These are phyloP conservation scores for Plectosphaerella cucumerina DNA, from an alignment of 2,329 filamentous ascomycete genomes.

Conservation along the genomic window DNA sequence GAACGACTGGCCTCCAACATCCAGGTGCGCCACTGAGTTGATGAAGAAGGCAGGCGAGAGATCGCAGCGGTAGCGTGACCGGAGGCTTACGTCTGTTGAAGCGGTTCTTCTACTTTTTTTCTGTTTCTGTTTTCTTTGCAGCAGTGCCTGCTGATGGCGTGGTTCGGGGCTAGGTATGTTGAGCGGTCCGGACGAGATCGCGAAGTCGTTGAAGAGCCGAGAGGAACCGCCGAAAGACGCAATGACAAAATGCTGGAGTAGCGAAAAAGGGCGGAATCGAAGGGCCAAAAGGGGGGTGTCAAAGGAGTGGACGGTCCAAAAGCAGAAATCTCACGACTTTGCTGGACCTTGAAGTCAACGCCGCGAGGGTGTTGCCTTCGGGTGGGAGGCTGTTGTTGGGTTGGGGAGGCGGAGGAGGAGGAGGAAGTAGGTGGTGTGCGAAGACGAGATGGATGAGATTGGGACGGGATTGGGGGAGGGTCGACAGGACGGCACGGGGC, in stretches of 20 bases:
- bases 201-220: slow-evolving; percentile 3
- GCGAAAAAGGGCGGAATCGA: slow-evolving; percentile 8
- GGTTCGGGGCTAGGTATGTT: not conserved
- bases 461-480: not conserved
- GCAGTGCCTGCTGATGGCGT: not conserved
- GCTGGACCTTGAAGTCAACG: slow-evolving; percentile 5
- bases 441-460: not conserved
- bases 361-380: slow-evolving; percentile 3
- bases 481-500: not conserved
- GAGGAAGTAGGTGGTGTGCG: slow-evolving; percentile 1
- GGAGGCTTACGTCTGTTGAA: not conserved
- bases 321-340: slow-evolving; percentile 50
- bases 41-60: too few relatives aligned
- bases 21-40: too few relatives aligned
- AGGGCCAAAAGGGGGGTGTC: not conserved
- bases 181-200: slow-evolving; percentile 13
- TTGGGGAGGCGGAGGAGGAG: not conserved
- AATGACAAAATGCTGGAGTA: slow-evolving; percentile 16
- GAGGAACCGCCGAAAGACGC: slow-evolving; percentile 10
- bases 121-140: not conserved
- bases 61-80: too few relatives aligned
- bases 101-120: slow-evolving; percentile 5
- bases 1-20: too few relatives aligned
- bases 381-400: not conserved
- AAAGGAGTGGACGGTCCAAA: slow-evolving; percentile 29